Evolutionary conservation across 2,329 filamentous ascomycete species (phyloP).

Genomic region (Nigrospora oryzae): DNA sequence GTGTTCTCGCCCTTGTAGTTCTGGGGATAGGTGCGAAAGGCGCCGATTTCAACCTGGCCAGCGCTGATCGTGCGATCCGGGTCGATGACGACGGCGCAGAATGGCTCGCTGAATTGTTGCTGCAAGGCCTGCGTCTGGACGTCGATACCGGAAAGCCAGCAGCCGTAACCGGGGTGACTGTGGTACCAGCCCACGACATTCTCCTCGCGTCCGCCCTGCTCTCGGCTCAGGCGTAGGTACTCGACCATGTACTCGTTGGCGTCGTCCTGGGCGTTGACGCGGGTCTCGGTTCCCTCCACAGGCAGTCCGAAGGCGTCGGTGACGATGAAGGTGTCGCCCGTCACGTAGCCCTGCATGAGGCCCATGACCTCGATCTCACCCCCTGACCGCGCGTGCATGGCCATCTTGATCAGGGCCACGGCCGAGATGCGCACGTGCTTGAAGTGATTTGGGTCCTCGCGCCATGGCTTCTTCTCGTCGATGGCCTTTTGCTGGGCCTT

Average conservation of each 20-base stretch:
- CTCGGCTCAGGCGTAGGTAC: constrained; percentile 68
- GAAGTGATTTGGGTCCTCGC: constrained; percentile 74
- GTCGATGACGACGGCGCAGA: constrained; percentile 92
- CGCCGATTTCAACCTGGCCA: constrained; percentile 94
- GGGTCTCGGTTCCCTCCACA: constrained; percentile 96
- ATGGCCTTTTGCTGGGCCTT: constrained; percentile 58
- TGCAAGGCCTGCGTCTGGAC: constrained; percentile 81
- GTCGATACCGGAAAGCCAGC: constrained; percentile 96
- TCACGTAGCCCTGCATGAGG: constrained; percentile 91
- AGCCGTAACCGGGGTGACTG: constrained; percentile 93
- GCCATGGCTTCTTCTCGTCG: constrained; percentile 64
- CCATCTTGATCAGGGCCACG: constrained; percentile 94
- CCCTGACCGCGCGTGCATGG: constrained; percentile 96
- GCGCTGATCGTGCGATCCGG: constrained; percentile 91
- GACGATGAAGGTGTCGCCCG: constrained; percentile 77
- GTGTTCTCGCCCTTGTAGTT: constrained; percentile 48
- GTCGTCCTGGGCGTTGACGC: constrained; percentile 91
- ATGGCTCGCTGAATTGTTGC: constrained; percentile 81
- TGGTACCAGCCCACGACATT: constrained; percentile 99
- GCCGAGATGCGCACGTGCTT: constrained; percentile 89
- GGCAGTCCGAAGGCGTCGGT: constrained; percentile 91
- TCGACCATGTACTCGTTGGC: constrained; percentile 96
- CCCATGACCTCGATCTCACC: constrained; percentile 94
- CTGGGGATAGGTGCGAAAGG: constrained; percentile 84
- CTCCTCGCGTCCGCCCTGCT: constrained; percentile 66